Percentiles rank a stretch among this genome's conserved stretches.
Evolutionary conservation across 2,329 filamentous ascomycete genomes (phyloP).

Genomic region (Hansfordia pulvinata): DNA sequence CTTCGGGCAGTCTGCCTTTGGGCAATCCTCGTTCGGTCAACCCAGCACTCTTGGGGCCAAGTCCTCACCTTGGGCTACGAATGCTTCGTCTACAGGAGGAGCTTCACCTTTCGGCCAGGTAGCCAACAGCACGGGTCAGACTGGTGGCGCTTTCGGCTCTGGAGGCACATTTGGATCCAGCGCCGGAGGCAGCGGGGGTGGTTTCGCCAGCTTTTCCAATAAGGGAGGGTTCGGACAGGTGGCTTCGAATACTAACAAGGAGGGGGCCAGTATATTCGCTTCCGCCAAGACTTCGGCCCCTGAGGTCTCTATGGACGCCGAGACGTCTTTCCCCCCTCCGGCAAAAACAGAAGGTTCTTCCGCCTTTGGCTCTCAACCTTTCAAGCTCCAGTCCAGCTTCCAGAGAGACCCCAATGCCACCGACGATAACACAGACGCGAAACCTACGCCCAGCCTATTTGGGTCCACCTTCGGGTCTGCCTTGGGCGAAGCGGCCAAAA

Average conservation of each 20-base stretch:
- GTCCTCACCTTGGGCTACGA: slow-evolving; percentile 41
- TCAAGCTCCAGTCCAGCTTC: slow-evolving; percentile 57
- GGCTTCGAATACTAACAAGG: slow-evolving; percentile 17
- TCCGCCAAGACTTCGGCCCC: slow-evolving; percentile 19
- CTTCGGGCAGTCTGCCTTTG: slow-evolving; percentile 35
- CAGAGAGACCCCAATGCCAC: slow-evolving; percentile 47
- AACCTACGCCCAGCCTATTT: slow-evolving; percentile 36
- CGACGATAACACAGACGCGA: slow-evolving; percentile 23
- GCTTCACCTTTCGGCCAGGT: slow-evolving; percentile 41
- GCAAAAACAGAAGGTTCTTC: slow-evolving; percentile 14
- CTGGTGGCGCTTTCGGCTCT: background rate
- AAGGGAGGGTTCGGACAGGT: slow-evolving; percentile 42
- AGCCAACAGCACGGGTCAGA: slow-evolving; percentile 22
- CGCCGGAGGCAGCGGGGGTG: slow-evolving; percentile 16
- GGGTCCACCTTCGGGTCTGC: slow-evolving; percentile 46
- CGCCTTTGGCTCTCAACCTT: slow-evolving; percentile 38
- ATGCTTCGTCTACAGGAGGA: slow-evolving; percentile 17
- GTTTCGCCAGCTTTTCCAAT: slow-evolving; percentile 39
- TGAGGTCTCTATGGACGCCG: slow-evolving; percentile 19
- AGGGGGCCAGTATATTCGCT: slow-evolving; percentile 23
- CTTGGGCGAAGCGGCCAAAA: slow-evolving; percentile 32
- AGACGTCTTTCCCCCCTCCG: slow-evolving; percentile 24
- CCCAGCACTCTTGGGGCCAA: slow-evolving; percentile 31
- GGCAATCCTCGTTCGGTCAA: slow-evolving; percentile 32
- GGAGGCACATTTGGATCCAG: slow-evolving; percentile 6